Base-by-base conservation (phyloP, 2,329 filamentous ascomycete species). In the Cordyceps cicadae region DNA sequence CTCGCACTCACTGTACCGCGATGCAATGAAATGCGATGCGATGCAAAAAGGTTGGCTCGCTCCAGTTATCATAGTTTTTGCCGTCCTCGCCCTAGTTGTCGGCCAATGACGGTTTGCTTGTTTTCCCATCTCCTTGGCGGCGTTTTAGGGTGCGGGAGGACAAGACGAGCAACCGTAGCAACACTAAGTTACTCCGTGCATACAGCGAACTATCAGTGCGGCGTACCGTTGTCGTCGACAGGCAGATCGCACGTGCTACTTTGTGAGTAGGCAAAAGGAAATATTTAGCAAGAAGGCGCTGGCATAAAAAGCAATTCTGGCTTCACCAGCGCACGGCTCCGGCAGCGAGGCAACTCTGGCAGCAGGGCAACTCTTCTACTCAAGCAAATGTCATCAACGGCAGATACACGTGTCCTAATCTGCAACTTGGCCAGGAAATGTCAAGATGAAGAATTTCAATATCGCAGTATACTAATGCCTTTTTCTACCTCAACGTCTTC, bases 1-100 rank as follows among this genome's bases (percentile, higher is more conserved):
- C 29, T 29, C 26, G n/a, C n/a, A 29, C 26, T 7, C 29, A 29
- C 5, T 12, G 32, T 12, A 39, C 32, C 5, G 50, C 24, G 21
- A 32, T 50, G 26, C 24, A 50, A n/a, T 24, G 24, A 2, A 24
- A 24, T 24, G 24, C 24, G 4, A 24, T 24, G 24, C 24, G 4
- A 24, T 24, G 24, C 24, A 24, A 24, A 24, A 24, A 24, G 2
- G 24, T 24, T 24, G 24, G 3, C 24, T 24, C 24, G 24, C 54
- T 57, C 54, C 45, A 57, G n/a, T 57, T 50, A 57, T 57, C 54
- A 49, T 56, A 12, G 53, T 46, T 55, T 43, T 7, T 43, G 15
- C 39, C 17, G 39, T 15, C 19, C 53, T 24, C 24, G 17, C 17
- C 24, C 32, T 24, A 32, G 19, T 24, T 24, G 24, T 24, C 24